These are phyloP conservation scores for Rhodosporidiobolus odoratus DNA, from an alignment of 768 basidiomycete species.

Conservation along the genomic window DNA sequence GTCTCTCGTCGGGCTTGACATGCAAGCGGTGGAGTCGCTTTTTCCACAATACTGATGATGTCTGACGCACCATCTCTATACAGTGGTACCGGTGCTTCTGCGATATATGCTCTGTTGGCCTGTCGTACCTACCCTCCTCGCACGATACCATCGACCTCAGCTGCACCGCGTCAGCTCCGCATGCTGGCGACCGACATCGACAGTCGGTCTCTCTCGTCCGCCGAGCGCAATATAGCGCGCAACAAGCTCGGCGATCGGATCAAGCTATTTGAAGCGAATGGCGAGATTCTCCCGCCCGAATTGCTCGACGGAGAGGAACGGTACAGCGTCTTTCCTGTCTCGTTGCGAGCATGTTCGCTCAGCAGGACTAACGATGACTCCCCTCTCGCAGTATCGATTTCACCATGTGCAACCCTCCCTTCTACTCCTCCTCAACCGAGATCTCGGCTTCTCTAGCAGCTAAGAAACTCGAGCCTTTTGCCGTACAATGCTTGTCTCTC, in stretches of 20 bases:
- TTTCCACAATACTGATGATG: too few species aligned
- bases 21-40: background rate
- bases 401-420: slow-evolving; percentile 94
- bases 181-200: slow-evolving; percentile 62
- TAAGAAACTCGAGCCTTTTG: slow-evolving; percentile 65
- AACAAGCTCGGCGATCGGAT: slow-evolving; percentile 61
- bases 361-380: background rate
- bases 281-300: slow-evolving; percentile 54
- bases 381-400: slow-evolving; percentile 59
- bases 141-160: background rate
- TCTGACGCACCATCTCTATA: background rate
- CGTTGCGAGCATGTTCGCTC: background rate
- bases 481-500: slow-evolving; percentile 52
- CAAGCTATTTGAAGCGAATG: slow-evolving; percentile 46
- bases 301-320: slow-evolving; percentile 9
- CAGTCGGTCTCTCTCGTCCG: slow-evolving; percentile 55
- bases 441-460: slow-evolving; percentile 56
- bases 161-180: background rate
- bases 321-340: background rate
- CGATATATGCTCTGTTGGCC: slow-evolving; percentile 76
- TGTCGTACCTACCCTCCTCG: slow-evolving; percentile 50
- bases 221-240: slow-evolving; percentile 55
- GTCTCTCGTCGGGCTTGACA: slow-evolving; percentile 22
- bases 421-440: slow-evolving; percentile 73
- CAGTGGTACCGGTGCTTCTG: slow-evolving; percentile 81